Base-by-base conservation (phyloP, 176 grass and related monocot species). In the Ensete ventricosum region DNA sequence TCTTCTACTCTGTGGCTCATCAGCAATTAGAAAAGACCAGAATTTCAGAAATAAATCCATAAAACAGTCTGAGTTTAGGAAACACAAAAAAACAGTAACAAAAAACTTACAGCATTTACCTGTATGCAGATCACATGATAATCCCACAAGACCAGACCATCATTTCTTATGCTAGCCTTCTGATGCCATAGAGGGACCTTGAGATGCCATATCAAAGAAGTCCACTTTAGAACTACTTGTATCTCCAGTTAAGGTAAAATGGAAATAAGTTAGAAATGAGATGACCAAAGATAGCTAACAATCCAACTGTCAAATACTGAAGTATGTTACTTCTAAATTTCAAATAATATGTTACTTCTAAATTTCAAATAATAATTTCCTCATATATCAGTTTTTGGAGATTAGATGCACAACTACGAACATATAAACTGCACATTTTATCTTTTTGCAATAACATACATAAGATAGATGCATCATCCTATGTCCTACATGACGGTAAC, bases 121-220 rank as follows among this genome's bases (percentile, higher is more conserved):
- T 93, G 88, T 71, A 93, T 77, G 52, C 94, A 98, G 27, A 93
- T 93, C 50, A 91, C 90, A 84, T 98, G 94, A 85, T 98, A 93
- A 83, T 98, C 94, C 90, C 94, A 98, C 67, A 86, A 24, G 71
- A 93, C 84, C 82, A 93, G 82, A 53, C 86, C 90, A 54, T 88
- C 83, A 50, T 68, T 69, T 81, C 21, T 72, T 76, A 72, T 59
- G 67, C 94, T 88, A 67, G 86, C 90, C 76, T 98, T 98, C 76
- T 93, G 94, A 85, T 91, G 72, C 94, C 94, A 93, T 53, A 98
- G 70, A 43, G 90, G 94, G 85, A 93, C 81, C 94, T 98, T 69
- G 55, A 43, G 81, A 64, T 52, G 55, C 7, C 20, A 72, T 53
- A 72, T 55, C 16, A 72, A 80, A 78, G 11, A 54, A 57, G 24